Percentiles rank a stretch among this genome's conserved stretches.
These are phyloP conservation scores for Termitomyces sp. DNA, from an alignment of 1,284 basidiomycete species.

Conservation along the genomic window DNA sequence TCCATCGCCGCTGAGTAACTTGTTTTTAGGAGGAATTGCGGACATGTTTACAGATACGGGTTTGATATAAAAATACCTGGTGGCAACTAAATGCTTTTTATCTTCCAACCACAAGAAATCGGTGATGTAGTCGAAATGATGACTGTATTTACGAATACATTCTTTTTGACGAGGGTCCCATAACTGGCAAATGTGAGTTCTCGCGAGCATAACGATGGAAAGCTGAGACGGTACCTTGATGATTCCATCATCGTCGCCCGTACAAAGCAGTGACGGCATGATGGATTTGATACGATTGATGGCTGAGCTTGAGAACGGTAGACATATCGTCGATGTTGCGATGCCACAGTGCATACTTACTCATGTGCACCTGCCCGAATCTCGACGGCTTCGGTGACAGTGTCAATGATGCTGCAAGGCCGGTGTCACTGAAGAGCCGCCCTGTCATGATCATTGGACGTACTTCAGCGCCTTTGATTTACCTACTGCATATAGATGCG, in stretches of 20 bases:
- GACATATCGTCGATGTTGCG: conserved; percentile 19
- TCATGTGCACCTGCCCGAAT: conserved; percentile 71
- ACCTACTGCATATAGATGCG: conserved; percentile 71
- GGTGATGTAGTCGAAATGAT: conserved; percentile 95
- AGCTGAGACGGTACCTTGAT: conserved; percentile 63
- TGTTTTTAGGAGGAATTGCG: conserved; percentile 2
- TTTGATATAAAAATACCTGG: conserved; percentile 51
- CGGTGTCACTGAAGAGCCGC: conserved; percentile 7
- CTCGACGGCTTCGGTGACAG: conserved; percentile 57
- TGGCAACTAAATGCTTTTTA: conserved; percentile 80
- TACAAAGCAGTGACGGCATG: conserved; percentile 67
- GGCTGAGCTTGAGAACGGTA: conserved; percentile 54
- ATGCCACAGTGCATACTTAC: conserved; percentile 43
- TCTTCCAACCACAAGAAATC: conserved; percentile 86
- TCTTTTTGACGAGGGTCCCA: conserved; percentile 82
- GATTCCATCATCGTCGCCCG: conserved; percentile 92
- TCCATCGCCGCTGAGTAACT: conserved; percentile 75
- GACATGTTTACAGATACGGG: conserved; percentile 15
- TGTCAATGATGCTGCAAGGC: conserved; percentile 59
- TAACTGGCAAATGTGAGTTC: conserved; percentile 42
- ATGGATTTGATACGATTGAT: conserved; percentile 80
- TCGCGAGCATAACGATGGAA: conserved; percentile 1
- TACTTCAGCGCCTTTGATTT: conserved; percentile 81
- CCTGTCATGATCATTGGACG: conserved; percentile 26
- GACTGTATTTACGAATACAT: conserved; percentile 65